Percentiles rank a stretch among this genome's conserved stretches.
phyloP scores from a whole-genome alignment of 345 rosid species.

The Odontarrhena argentea region DNA sequence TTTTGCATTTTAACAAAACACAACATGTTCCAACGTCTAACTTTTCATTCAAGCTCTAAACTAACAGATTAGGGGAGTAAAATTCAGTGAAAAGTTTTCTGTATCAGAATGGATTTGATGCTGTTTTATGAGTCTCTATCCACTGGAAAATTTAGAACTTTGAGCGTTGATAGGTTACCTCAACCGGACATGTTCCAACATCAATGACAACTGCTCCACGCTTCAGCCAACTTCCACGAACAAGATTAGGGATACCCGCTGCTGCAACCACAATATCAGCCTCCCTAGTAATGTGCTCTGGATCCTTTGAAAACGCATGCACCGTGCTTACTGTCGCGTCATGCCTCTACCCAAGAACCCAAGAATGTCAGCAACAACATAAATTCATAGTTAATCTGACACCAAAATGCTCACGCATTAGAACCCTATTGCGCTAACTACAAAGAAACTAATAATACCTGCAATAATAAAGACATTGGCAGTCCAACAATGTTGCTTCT shows the following conservation, averaged over 20 bases:
- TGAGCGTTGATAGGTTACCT: conserved; percentile 45
- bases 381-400: conserved; percentile 20
- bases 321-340: conserved; percentile 84
- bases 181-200: conserved; percentile 82
- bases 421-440: not conserved
- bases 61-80: not conserved
- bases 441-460: conserved; percentile 48
- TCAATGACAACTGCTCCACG: conserved; percentile 86
- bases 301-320: conserved; percentile 70
- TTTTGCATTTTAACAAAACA: not conserved
- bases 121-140: not conserved
- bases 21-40: conserved; percentile 20
- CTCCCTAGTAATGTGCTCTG: conserved; percentile 63
- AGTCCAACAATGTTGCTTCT: conserved; percentile 93
- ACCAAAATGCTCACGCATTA: not conserved
- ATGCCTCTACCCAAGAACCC: conserved; percentile 72
- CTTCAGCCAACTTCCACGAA: conserved; percentile 83
- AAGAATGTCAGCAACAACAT: conserved; percentile 36
- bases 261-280: conserved; percentile 87
- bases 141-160: not conserved
- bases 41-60: conserved; percentile 15
- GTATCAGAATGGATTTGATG: not conserved
- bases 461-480: conserved; percentile 79
- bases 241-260: conserved; percentile 81
- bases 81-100: not conserved